These are phyloP conservation scores for Linum lewisii DNA, from an alignment of 345 rosid species.

Conservation along the genomic window DNA sequence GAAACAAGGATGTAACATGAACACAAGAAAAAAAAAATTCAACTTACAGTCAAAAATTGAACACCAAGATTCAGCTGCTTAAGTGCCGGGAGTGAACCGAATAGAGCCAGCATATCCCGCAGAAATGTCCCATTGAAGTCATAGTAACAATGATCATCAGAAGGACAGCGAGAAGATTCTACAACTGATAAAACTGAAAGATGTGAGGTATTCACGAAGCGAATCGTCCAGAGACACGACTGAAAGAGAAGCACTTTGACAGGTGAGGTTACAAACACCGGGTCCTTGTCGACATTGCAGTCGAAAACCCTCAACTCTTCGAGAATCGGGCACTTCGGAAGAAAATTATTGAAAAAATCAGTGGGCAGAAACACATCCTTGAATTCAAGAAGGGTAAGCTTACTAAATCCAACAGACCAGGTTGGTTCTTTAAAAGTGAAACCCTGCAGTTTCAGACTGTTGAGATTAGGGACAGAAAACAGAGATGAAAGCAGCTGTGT, in stretches of 20 bases:
- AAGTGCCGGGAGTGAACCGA: background rate
- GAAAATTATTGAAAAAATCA: background rate
- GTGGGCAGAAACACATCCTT: background rate
- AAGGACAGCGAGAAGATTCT: no score
- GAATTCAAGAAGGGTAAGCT: background rate
- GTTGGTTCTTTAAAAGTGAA: background rate
- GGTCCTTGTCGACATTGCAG: background rate
- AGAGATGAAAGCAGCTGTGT: background rate
- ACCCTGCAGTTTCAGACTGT: background rate
- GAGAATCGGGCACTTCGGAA: background rate
- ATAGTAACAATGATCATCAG: background rate
- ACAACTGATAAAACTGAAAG: no score
- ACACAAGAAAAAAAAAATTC: no score
- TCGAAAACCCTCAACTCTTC: background rate
- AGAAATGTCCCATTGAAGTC: background rate
- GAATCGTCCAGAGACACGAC: background rate
- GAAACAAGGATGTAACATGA: background rate
- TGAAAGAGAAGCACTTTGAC: background rate
- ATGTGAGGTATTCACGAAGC: background rate
- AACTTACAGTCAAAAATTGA: background rate
- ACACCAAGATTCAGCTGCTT: background rate
- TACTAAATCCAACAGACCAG: background rate
- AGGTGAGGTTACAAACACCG: background rate
- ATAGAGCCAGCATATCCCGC: background rate
- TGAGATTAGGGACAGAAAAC: background rate